Percentiles rank a stretch among this genome's conserved stretches.
Conservation (phyloP, 2,329 filamentous ascomycete species). For the Arthrobotrys sphaeroides region DNA sequence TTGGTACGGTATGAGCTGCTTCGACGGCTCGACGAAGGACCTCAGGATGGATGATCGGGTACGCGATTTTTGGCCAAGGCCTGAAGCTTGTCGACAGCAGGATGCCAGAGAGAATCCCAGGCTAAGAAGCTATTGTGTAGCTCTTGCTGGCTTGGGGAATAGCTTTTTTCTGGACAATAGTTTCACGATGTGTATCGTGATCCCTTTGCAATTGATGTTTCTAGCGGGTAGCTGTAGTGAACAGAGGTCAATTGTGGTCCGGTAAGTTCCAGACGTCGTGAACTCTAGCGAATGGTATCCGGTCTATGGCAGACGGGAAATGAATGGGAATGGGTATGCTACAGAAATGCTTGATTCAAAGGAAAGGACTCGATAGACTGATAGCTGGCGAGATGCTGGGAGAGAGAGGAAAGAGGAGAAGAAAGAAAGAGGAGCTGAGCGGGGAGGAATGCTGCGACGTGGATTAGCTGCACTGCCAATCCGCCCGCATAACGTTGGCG, state of each 20-base stretch:
- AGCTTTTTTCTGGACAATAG: not conserved
- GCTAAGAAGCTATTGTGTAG: constrained; percentile 15
- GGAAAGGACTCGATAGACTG: constrained; percentile 10
- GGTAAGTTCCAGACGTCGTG: constrained; percentile 8
- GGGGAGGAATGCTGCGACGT: constrained; percentile 24
- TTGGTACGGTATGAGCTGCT: constrained; percentile 7
- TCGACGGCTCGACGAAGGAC: constrained; percentile 8
- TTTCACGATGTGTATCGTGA: not conserved
- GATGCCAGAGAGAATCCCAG: constrained; percentile 1
- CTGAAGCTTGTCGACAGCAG: constrained; percentile 31
- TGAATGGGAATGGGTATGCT: constrained; percentile 41
- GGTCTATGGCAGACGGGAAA: constrained; percentile 8
- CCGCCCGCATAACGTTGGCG: constrained; percentile 15
- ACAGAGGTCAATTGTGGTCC: no score
- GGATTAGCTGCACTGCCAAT: constrained; percentile 5
- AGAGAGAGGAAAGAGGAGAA: not conserved
- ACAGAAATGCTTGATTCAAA: constrained; percentile 4
- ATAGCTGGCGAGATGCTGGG: constrained; percentile 13
- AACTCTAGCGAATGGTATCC: constrained; percentile 18
- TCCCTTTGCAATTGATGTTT: not conserved
- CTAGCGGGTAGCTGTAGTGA: not conserved
- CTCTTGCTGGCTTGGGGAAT: not conserved
- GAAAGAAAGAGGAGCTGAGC: not conserved
- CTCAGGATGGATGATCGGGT: constrained; percentile 35
- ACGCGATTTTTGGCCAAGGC: constrained; percentile 29